phyloP scores from a whole-genome alignment of 2,329 filamentous ascomycete genomes.

The Fusarium pseudonygamai region DNA sequence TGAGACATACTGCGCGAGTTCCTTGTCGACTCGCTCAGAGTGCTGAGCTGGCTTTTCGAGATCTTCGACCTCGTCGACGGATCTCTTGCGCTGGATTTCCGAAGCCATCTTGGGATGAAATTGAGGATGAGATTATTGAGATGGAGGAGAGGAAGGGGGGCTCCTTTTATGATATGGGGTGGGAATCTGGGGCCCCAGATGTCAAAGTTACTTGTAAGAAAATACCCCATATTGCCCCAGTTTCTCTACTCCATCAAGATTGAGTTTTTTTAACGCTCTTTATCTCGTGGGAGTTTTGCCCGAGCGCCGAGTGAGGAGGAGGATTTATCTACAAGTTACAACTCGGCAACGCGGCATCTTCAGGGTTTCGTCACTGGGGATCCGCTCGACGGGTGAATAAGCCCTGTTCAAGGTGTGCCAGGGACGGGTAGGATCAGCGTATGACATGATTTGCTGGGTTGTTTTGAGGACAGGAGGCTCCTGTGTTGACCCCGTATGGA shows the following conservation, averaged over 20 bases:
- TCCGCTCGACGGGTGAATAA: slow-evolving; percentile 4
- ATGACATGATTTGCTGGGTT: slow-evolving; percentile 2
- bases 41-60: slow-evolving; percentile 59
- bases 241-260: neutral
- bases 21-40: slow-evolving; percentile 66
- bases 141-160: neutral
- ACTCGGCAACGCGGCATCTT: slow-evolving; percentile 19
- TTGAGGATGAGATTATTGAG: neutral
- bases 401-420: neutral
- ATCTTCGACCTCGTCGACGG: slow-evolving; percentile 45
- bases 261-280: neutral
- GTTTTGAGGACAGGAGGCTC: neutral
- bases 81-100: slow-evolving; percentile 24
- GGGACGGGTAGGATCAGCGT: slow-evolving; percentile 4
- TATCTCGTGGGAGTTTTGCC: slow-evolving; percentile 11
- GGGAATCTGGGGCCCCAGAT: slow-evolving; percentile 9
- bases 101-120: slow-evolving; percentile 13
- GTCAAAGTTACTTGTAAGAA: slow-evolving; percentile 2
- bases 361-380: slow-evolving; percentile 12
- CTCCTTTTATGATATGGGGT: neutral
- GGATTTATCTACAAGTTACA: slow-evolving; percentile 4
- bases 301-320: slow-evolving; percentile 20
- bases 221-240: neutral
- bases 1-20: slow-evolving; percentile 72
- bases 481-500: neutral